phyloP scores from a whole-genome alignment of 441 rosid genomes.

The Jatropha podagrica region DNA sequence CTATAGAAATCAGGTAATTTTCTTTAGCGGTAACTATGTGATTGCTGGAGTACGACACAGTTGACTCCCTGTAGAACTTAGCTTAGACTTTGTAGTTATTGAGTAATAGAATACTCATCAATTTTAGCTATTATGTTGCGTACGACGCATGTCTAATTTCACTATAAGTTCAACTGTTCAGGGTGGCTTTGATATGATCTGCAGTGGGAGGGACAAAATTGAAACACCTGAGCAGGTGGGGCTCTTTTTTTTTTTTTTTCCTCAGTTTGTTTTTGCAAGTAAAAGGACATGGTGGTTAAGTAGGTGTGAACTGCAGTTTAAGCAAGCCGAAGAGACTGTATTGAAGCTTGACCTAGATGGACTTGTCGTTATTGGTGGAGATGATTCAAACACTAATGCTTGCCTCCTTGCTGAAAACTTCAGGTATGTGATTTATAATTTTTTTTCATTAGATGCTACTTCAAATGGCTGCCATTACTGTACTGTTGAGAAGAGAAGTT shows the following conservation, averaged over 20 bases:
- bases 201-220: constrained; percentile 99
- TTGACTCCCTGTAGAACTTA: not conserved
- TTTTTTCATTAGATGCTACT: not conserved
- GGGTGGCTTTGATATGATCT: constrained; percentile 99
- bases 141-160: not conserved
- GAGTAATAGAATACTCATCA: not conserved
- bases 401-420: constrained; percentile 99
- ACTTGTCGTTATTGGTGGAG: constrained; percentile 96
- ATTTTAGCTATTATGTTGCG: not conserved
- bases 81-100: not conserved
- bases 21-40: not conserved
- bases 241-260: not conserved
- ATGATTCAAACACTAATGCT: constrained; percentile 99
- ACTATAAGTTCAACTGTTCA: constrained; percentile 24
- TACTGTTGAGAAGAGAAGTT: not conserved
- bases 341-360: constrained; percentile 91
- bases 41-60: not conserved
- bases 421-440: constrained; percentile 42
- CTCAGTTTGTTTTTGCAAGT: not conserved
- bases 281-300: constrained; percentile 7
- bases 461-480: not conserved
- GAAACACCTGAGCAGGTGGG: constrained; percentile 97
- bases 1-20: constrained; percentile 83
- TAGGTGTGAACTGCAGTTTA: constrained; percentile 56
- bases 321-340: constrained; percentile 96